Percentiles rank a stretch among this genome's conserved stretches.
These are phyloP conservation scores for Alnus glutinosa DNA, from an alignment of 306 rosid genomes.

Conservation along the genomic window DNA sequence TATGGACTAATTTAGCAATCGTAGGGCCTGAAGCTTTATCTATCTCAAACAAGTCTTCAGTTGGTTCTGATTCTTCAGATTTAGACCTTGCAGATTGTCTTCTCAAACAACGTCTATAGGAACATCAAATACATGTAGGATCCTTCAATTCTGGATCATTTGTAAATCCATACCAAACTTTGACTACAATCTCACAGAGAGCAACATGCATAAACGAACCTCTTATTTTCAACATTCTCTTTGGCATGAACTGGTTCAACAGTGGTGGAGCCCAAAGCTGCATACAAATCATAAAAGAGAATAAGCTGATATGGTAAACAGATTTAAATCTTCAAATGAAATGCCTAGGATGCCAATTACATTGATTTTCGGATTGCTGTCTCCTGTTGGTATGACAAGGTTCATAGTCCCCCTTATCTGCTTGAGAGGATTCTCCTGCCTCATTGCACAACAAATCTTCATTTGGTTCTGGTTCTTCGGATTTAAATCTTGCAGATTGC, in stretches of 20 bases:
- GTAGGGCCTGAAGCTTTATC: too few species aligned
- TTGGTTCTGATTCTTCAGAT: conserved; percentile 40
- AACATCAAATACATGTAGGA: conserved; percentile 26
- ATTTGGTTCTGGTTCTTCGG: conserved; percentile 38
- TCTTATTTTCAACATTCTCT: conserved; percentile 40
- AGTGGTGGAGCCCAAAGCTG: conserved; percentile 54
- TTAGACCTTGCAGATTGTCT: conserved; percentile 50
- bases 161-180: not conserved
- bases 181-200: conserved; percentile 5
- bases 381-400: conserved; percentile 38
- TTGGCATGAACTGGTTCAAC: conserved; percentile 37
- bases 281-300: conserved; percentile 33
- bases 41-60: conserved; percentile 30
- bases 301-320: conserved; percentile 17
- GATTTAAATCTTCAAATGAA: not conserved
- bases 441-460: conserved; percentile 33
- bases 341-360: conserved; percentile 42
- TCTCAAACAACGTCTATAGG: conserved; percentile 48
- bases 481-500: conserved; percentile 46
- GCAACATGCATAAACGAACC: conserved; percentile 46
- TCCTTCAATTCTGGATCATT: not conserved
- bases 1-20: conserved; percentile 9
- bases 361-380: conserved; percentile 45
- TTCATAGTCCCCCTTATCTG: conserved; percentile 18
- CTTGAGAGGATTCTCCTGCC: conserved; percentile 38